phyloP scores from a whole-genome alignment of 1,284 basidiomycete genomes.

The Pterulicium gracile region DNA sequence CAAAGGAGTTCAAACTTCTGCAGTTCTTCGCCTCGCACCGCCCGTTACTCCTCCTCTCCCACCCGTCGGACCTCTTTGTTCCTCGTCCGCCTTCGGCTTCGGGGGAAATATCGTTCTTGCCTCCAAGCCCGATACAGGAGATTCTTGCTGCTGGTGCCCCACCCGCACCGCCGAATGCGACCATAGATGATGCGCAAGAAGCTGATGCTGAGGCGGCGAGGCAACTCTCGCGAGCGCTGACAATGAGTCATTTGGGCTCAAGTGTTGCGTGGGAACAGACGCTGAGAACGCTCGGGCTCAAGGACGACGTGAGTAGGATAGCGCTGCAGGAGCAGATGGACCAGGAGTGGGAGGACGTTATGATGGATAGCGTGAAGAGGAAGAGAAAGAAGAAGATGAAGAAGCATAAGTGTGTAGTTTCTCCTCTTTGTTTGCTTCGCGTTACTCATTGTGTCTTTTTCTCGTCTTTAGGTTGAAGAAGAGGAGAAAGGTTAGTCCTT shows the following conservation, averaged over 20 bases:
- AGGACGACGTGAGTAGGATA: slow-evolving; percentile 33
- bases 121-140: slow-evolving; percentile 4
- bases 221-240: slow-evolving; percentile 57
- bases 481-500: slow-evolving; percentile 27
- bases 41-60: slow-evolving; percentile 54
- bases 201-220: slow-evolving; percentile 69
- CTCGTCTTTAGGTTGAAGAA: slow-evolving; percentile 27
- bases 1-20: slow-evolving; percentile 63
- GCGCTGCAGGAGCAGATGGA: slow-evolving; percentile 38
- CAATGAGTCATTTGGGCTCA: slow-evolving; percentile 51
- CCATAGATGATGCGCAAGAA: slow-evolving; percentile 42
- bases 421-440: slow-evolving; percentile 3
- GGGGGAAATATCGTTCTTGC: slow-evolving; percentile 11
- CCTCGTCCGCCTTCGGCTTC: slow-evolving; percentile 24
- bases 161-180: not conserved
- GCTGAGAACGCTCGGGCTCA: slow-evolving; percentile 47
- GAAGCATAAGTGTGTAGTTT: slow-evolving; percentile 69
- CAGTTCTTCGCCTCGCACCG: slow-evolving; percentile 73
- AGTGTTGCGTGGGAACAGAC: slow-evolving; percentile 53
- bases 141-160: not conserved
- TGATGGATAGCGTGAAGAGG: slow-evolving; percentile 71
- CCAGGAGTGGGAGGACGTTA: slow-evolving; percentile 46
- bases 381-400: slow-evolving; percentile 84
- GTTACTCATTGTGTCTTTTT: slow-evolving; percentile 2
- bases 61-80: slow-evolving; percentile 49